A percentile compares a stretch with the other conserved stretches of the same genome.
Conservation (phyloP, 345 rosid species). For the Citrus reticulata region DNA sequence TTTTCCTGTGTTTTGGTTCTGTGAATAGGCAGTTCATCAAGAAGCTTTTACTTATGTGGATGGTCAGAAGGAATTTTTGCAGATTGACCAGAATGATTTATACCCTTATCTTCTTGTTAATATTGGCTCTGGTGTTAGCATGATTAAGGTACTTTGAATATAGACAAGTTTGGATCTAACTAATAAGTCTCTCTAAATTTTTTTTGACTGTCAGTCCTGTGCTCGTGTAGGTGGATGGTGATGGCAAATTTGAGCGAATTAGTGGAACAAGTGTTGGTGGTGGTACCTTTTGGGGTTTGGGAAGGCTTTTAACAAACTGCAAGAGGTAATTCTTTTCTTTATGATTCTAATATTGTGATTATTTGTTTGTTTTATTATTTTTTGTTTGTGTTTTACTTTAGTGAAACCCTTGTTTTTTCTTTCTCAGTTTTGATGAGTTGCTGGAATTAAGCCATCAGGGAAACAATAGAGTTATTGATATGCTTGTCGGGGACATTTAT, state of each 20-base stretch:
- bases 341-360: not conserved
- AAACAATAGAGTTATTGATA: constrained; percentile 77
- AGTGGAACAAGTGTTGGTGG: constrained; percentile 94
- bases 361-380: constrained; percentile 1
- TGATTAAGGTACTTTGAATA: constrained; percentile 68
- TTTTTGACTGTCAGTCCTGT: constrained; percentile 11
- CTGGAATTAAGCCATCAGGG: constrained; percentile 72
- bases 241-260: constrained; percentile 72
- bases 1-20: constrained; percentile 19
- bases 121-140: constrained; percentile 93
- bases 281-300: constrained; percentile 86
- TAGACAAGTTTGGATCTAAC: not conserved
- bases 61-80: constrained; percentile 62
- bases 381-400: not conserved
- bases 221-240: constrained; percentile 69
- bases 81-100: constrained; percentile 72
- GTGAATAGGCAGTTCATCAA: constrained; percentile 59
- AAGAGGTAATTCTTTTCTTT: constrained; percentile 44
- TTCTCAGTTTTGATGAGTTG: constrained; percentile 69
- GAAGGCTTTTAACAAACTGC: constrained; percentile 79
- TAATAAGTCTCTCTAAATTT: not conserved
- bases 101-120: constrained; percentile 89
- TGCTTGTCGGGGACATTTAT: constrained; percentile 94
- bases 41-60: constrained; percentile 78
- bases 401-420: constrained; percentile 9